Evolutionary conservation across 2,329 filamentous ascomycete species (phyloP).

Genomic region (Cordyceps farinosa): DNA sequence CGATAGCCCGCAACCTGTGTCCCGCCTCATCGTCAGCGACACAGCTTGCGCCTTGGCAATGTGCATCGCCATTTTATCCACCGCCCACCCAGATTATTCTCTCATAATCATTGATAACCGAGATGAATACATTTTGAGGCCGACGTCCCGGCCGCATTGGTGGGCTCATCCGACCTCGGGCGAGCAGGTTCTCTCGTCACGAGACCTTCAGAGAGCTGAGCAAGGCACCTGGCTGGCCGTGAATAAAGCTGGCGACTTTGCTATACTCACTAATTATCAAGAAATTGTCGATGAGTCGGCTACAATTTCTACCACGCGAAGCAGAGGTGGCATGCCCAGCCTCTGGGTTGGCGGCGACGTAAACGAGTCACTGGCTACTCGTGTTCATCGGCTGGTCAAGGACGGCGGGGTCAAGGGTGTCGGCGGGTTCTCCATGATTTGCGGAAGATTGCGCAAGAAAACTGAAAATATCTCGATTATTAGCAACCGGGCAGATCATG

Average conservation of each 20-base stretch:
- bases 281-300: slow-evolving; percentile 50
- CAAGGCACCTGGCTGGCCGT: slow-evolving; percentile 65
- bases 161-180: slow-evolving; percentile 49
- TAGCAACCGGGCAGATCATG: slow-evolving; percentile 55
- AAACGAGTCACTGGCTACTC: slow-evolving; percentile 46
- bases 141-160: slow-evolving; percentile 62
- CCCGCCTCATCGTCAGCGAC: not conserved
- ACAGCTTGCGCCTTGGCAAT: slow-evolving; percentile 67
- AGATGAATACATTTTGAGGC: slow-evolving; percentile 67
- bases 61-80: slow-evolving; percentile 76
- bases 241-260: slow-evolving; percentile 56
- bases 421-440: slow-evolving; percentile 65
- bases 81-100: slow-evolving; percentile 69
- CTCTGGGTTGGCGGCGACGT: slow-evolving; percentile 54
- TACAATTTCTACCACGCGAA: slow-evolving; percentile 36
- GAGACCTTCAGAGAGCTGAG: slow-evolving; percentile 59
- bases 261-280: slow-evolving; percentile 64
- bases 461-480: slow-evolving; percentile 56
- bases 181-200: slow-evolving; percentile 52
- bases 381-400: slow-evolving; percentile 50
- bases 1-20: not conserved
- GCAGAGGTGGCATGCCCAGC: slow-evolving; percentile 61
- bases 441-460: slow-evolving; percentile 52
- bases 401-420: slow-evolving; percentile 55
- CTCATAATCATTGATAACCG: slow-evolving; percentile 75